phyloP scores from a whole-genome alignment of 176 grass and related monocot species.

The Zoysia pacifica region DNA sequence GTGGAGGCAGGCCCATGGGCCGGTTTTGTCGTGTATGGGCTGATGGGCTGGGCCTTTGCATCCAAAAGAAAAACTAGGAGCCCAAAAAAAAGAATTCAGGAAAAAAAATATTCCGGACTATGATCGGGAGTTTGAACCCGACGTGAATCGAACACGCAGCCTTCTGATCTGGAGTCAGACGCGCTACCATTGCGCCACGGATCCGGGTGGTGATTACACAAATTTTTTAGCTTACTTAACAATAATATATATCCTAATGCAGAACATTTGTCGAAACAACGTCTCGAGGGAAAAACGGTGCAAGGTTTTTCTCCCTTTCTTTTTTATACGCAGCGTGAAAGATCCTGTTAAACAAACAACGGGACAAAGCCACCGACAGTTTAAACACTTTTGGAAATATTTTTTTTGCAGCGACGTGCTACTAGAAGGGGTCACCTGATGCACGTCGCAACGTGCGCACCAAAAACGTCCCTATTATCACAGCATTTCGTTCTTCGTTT shows the following conservation, averaged over 20 bases:
- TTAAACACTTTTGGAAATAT: too few species aligned
- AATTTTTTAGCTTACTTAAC: too few species aligned
- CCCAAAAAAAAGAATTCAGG: accelerated
- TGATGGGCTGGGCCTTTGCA: neutral
- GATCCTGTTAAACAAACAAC: too few species aligned
- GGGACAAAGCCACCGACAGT: too few species aligned
- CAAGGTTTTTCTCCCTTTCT: too few species aligned
- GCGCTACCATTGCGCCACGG: constrained; percentile 99
- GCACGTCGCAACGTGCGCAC: neutral
- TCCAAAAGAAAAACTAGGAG: too few species aligned
- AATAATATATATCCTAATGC: too few species aligned
- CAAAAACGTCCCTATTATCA: neutral
- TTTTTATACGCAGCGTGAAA: too few species aligned
- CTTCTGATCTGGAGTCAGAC: constrained; percentile 99
- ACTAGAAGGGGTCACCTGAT: too few species aligned
- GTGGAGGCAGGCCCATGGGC: neutral
- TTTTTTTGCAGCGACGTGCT: too few species aligned
- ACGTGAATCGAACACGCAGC: constrained; percentile 99
- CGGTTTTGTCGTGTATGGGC: neutral
- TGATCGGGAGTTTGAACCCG: constrained; percentile 71
- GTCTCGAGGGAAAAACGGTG: too few species aligned
- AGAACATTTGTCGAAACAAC: too few species aligned
- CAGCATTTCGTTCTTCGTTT: neutral
- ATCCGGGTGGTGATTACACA: constrained; percentile 41
- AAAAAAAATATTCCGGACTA: neutral